Conservation (phyloP, 768 basidiomycete genomes). For the Calocera viscosa region DNA sequence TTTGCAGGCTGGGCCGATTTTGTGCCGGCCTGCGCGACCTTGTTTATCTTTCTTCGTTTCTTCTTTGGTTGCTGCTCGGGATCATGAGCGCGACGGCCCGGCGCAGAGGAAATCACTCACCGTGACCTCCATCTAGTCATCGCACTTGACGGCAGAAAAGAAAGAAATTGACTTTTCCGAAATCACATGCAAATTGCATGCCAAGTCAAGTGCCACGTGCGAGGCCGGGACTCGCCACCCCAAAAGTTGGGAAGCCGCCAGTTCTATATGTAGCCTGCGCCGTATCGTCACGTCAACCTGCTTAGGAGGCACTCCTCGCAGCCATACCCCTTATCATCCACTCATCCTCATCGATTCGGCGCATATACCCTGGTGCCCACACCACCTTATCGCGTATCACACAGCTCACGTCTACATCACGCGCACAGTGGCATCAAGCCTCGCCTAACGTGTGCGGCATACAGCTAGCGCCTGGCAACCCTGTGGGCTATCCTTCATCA, state of each 20-base stretch:
- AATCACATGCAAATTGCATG: background rate
- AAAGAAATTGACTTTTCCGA: background rate
- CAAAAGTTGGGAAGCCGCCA: slow-evolving; percentile 8
- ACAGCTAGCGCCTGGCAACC: background rate
- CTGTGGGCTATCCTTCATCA: background rate
- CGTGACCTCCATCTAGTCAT: background rate
- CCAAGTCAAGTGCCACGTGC: background rate
- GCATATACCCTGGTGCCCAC: background rate
- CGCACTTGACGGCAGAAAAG: background rate
- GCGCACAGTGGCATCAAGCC: background rate
- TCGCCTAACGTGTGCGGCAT: background rate
- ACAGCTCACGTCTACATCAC: background rate
- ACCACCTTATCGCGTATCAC: background rate
- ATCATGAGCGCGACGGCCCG: background rate
- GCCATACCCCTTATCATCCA: background rate
- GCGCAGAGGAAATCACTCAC: background rate
- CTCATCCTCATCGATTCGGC: background rate
- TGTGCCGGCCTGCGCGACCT: background rate
- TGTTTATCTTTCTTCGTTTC: slow-evolving; percentile 1
- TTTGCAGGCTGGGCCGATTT: background rate
- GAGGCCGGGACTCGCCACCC: background rate
- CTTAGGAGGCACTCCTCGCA: background rate
- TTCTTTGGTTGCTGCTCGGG: background rate
- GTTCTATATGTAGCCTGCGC: background rate
- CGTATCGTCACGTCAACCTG: slow-evolving; percentile 8